phyloP scores from a whole-genome alignment of 495 filamentous ascomycete species.

The Daldinia decipiens region DNA sequence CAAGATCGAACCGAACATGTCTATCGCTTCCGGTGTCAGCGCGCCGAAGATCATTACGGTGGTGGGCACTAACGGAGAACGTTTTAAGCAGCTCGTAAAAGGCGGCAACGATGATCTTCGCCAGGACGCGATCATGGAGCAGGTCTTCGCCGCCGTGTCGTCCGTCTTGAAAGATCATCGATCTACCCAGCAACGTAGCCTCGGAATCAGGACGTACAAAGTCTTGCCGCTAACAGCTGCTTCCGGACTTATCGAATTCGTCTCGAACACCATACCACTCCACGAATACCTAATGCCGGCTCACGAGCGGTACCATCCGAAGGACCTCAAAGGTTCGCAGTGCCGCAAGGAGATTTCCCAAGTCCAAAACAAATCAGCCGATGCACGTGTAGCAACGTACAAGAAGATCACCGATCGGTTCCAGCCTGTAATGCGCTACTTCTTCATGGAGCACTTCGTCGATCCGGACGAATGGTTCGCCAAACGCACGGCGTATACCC shows the following conservation, averaged over 20 bases:
- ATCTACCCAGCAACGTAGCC: conserved; percentile 84
- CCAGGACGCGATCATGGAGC: conserved; percentile 99
- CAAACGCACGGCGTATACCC: conserved; percentile 85
- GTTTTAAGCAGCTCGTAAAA: conserved; percentile 92
- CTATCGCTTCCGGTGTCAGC: conserved; percentile 88
- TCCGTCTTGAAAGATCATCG: conserved; percentile 85
- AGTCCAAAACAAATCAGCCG: conserved; percentile 72
- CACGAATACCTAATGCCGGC: conserved; percentile 92
- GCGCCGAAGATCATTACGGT: conserved; percentile 91
- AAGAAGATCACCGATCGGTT: conserved; percentile 80
- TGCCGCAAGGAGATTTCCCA: conserved; percentile 82
- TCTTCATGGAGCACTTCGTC: conserved; percentile 94
- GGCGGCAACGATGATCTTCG: conserved; percentile 93
- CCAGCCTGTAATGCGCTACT: conserved; percentile 93
- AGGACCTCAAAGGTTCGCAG: conserved; percentile 75
- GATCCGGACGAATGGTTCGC: conserved; percentile 97
- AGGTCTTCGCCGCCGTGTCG: conserved; percentile 96
- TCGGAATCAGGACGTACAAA: conserved; percentile 94
- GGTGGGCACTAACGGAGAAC: conserved; percentile 75
- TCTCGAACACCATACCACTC: conserved; percentile 88
- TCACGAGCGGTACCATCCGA: conserved; percentile 85
- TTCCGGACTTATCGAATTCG: conserved; percentile 97
- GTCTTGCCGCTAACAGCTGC: conserved; percentile 85
- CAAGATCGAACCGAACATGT: conserved; percentile 74
- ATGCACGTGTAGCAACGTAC: conserved; percentile 77